Conservation (phyloP, 495 filamentous ascomycete genomes). For the Friedmanniomyces simplex region DNA sequence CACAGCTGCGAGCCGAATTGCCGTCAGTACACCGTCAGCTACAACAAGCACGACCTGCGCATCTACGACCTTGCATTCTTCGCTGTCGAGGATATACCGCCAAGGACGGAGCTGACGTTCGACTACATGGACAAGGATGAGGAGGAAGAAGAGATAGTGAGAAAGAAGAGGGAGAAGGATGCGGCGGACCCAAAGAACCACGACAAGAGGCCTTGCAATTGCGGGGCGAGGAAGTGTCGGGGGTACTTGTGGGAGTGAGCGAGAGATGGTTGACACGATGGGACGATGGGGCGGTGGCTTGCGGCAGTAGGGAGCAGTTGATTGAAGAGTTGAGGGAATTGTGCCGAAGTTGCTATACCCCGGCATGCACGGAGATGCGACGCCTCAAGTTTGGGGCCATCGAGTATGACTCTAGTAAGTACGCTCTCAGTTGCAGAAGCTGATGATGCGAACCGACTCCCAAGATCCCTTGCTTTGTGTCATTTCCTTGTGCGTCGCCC, state of each 20-base stretch:
- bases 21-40: slow-evolving; percentile 71
- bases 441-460: too few relatives aligned
- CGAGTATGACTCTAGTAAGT: too few relatives aligned
- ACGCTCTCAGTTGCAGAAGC: too few relatives aligned
- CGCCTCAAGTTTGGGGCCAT: too few relatives aligned
- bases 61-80: slow-evolving; percentile 88
- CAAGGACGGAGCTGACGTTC: slow-evolving; percentile 70
- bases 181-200: slow-evolving; percentile 38
- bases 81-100: slow-evolving; percentile 55
- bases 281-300: too few relatives aligned
- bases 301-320: too few relatives aligned
- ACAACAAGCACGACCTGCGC: slow-evolving; percentile 59
- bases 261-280: too few relatives aligned
- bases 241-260: slow-evolving; percentile 47
- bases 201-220: slow-evolving; percentile 50
- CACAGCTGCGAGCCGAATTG: slow-evolving; percentile 65
- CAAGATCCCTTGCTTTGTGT: too few relatives aligned
- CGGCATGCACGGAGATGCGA: too few relatives aligned
- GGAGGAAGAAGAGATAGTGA: slow-evolving; percentile 38
- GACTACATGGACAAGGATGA: slow-evolving; percentile 58
- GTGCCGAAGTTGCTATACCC: too few relatives aligned
- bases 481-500: too few relatives aligned
- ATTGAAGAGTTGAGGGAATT: too few relatives aligned
- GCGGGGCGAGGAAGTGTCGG: slow-evolving; percentile 55
- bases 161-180: slow-evolving; percentile 23